phyloP scores from a whole-genome alignment of 371 early-diverging fungal genomes.

The Mucor irregularis region DNA sequence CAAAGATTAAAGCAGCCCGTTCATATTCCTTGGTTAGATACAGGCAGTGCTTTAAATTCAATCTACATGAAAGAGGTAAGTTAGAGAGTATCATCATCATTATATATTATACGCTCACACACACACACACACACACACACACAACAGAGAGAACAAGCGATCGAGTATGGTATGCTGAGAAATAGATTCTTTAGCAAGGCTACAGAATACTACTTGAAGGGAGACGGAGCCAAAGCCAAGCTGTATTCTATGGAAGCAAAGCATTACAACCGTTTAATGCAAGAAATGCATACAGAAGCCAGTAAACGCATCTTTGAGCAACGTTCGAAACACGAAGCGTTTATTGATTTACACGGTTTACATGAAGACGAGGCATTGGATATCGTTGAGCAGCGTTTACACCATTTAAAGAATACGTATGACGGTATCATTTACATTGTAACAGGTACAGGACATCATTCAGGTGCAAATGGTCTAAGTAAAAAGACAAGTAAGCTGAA shows the following conservation, averaged over 20 bases:
- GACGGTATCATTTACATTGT: conserved; percentile 51
- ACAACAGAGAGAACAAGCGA: conserved; percentile 49
- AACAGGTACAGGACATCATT: conserved; percentile 56
- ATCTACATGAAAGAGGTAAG: conserved; percentile 50
- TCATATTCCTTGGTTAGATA: conserved; percentile 59
- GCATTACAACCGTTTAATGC: conserved; percentile 58
- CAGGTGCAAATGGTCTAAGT: conserved; percentile 38
- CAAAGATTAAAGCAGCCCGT: conserved; percentile 39
- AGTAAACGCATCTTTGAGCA: conserved; percentile 57
- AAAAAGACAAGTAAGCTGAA: conserved; percentile 46
- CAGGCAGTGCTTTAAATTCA: conserved; percentile 47
- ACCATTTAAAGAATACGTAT: conserved; percentile 26
- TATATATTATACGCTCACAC: no score
- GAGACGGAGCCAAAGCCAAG: conserved; percentile 57
- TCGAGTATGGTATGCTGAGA: conserved; percentile 55
- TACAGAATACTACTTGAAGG: conserved; percentile 54
- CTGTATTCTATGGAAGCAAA: conserved; percentile 58
- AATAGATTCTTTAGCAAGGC: conserved; percentile 62
- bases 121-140: no score
- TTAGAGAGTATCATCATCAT: no score
- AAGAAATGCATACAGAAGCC: conserved; percentile 58
- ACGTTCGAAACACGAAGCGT: conserved; percentile 52
- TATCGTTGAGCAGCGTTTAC: conserved; percentile 51
- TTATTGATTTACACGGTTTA: conserved; percentile 65
- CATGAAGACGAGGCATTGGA: conserved; percentile 60